phyloP scores from a whole-genome alignment of 192 early-diverging fungal species.

The Rhizophagus clarus region DNA sequence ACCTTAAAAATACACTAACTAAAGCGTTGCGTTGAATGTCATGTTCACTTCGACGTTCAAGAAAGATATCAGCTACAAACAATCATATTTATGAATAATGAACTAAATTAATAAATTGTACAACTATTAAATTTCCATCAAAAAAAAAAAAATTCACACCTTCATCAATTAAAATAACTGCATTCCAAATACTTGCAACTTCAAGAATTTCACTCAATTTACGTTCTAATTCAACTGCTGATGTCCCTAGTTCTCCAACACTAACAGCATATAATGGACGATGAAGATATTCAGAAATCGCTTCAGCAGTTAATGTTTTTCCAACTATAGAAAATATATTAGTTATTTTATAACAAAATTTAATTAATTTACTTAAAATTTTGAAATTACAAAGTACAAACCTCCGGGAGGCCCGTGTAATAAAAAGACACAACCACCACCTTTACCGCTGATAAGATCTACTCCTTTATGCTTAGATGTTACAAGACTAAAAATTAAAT shows the following conservation, averaged over 20 bases:
- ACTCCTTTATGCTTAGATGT: slow-evolving; percentile 38
- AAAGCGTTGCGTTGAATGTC: slow-evolving; percentile 60
- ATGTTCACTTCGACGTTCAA: slow-evolving; percentile 50
- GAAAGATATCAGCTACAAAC: slow-evolving; percentile 52
- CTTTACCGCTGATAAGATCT: slow-evolving; percentile 58
- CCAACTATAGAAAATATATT: slow-evolving; percentile 31
- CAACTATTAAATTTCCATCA: not conserved
- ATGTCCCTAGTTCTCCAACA: slow-evolving; percentile 62
- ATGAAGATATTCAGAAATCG: slow-evolving; percentile 57
- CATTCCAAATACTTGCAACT: slow-evolving; percentile 56
- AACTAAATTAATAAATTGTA: not conserved
- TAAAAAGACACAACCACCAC: slow-evolving; percentile 56
- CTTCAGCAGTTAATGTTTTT: slow-evolving; percentile 65
- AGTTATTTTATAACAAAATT: not conserved
- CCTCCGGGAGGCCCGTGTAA: slow-evolving; percentile 58
- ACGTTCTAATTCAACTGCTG: slow-evolving; percentile 55
- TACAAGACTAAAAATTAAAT: not conserved
- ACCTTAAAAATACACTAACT: slow-evolving; percentile 58
- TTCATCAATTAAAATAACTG: slow-evolving; percentile 56
- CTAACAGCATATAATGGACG: slow-evolving; percentile 60
- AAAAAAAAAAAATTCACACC: not conserved
- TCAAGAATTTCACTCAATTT: slow-evolving; percentile 53
- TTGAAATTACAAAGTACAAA: not conserved
- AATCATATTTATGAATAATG: not conserved
- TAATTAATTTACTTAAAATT: no score